A percentile compares a stretch with the other conserved stretches of the same genome.
Evolutionary conservation across 345 rosid genomes (phyloP).

Genomic region (Populus ilicifolia): DNA sequence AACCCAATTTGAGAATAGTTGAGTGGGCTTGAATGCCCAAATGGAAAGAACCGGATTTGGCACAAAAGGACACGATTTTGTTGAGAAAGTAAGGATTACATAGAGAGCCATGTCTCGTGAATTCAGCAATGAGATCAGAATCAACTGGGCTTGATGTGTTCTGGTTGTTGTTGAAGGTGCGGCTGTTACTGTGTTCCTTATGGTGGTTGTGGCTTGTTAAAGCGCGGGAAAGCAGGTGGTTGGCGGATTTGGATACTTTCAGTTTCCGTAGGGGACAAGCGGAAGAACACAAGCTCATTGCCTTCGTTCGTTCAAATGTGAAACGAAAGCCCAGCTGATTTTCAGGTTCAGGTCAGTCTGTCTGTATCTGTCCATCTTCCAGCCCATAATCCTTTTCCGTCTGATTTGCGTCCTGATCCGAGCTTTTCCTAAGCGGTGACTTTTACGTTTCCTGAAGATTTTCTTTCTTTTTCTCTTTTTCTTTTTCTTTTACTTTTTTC

Average conservation of each 20-base stretch:
- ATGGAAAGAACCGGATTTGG: constrained; percentile 14
- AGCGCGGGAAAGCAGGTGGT: constrained; percentile 10
- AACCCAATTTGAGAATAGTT: constrained; percentile 25
- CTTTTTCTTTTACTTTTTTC: too few relatives aligned
- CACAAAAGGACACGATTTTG: constrained; percentile 25
- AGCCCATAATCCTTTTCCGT: too few relatives aligned
- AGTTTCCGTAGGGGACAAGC: not conserved
- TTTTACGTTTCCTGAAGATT: too few relatives aligned
- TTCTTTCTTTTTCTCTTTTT: too few relatives aligned
- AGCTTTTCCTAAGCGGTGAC: too few relatives aligned
- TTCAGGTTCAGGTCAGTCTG: too few relatives aligned
- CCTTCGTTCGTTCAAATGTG: too few relatives aligned
- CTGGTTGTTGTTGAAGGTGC: not conserved
- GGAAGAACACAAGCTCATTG: constrained; percentile 1
- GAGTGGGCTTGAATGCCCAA: constrained; percentile 35
- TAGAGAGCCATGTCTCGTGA: constrained; percentile 7
- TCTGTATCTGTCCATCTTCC: too few relatives aligned
- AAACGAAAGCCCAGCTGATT: too few relatives aligned
- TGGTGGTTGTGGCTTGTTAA: not conserved
- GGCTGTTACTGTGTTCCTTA: not conserved
- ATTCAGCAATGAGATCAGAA: not conserved
- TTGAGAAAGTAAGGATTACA: constrained; percentile 21
- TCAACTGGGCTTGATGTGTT: not conserved
- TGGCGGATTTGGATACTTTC: not conserved
- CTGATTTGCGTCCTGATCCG: too few relatives aligned